Evolutionary conservation across 345 rosid genomes (phyloP).

Genomic region (Capsella bursapastoris): DNA sequence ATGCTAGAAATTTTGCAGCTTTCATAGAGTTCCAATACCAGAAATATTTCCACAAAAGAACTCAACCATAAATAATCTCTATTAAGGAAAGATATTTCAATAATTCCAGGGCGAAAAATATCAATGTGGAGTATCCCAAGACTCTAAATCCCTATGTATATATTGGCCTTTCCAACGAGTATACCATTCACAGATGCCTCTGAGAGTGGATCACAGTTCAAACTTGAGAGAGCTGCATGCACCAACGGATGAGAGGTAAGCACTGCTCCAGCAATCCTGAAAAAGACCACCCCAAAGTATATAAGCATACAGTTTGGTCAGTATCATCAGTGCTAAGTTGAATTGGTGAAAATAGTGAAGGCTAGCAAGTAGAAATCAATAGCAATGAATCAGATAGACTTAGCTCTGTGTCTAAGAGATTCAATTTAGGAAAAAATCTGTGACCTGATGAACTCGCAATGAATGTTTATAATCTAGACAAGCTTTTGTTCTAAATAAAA

Average conservation of each 20-base stretch:
- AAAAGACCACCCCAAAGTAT: slow-evolving; percentile 36
- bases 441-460: slow-evolving; percentile 9
- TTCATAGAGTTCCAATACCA: slow-evolving; percentile 18
- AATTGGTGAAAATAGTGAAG: slow-evolving; percentile 8
- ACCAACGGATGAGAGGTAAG: slow-evolving; percentile 94
- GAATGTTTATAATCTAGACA: slow-evolving; percentile 14
- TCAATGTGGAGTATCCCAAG: slow-evolving; percentile 10
- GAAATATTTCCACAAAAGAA: slow-evolving; percentile 6
- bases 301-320: slow-evolving; percentile 17
- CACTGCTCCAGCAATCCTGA: slow-evolving; percentile 83
- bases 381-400: slow-evolving; percentile 6
- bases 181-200: slow-evolving; percentile 99
- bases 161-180: slow-evolving; percentile 27
- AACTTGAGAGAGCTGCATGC: slow-evolving; percentile 86
- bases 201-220: slow-evolving; percentile 81
- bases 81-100: neutral
- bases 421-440: slow-evolving; percentile 21
- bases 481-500: slow-evolving; percentile 17
- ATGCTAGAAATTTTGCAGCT: neutral
- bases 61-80: slow-evolving; percentile 7
- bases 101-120: slow-evolving; percentile 8
- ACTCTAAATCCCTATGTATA: slow-evolving; percentile 9
- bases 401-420: slow-evolving; percentile 23
- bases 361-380: slow-evolving; percentile 19
- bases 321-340: slow-evolving; percentile 24